Evolutionary conservation across 2,329 filamentous ascomycete genomes (phyloP).

Genomic region (Aspergillus nomiae): DNA sequence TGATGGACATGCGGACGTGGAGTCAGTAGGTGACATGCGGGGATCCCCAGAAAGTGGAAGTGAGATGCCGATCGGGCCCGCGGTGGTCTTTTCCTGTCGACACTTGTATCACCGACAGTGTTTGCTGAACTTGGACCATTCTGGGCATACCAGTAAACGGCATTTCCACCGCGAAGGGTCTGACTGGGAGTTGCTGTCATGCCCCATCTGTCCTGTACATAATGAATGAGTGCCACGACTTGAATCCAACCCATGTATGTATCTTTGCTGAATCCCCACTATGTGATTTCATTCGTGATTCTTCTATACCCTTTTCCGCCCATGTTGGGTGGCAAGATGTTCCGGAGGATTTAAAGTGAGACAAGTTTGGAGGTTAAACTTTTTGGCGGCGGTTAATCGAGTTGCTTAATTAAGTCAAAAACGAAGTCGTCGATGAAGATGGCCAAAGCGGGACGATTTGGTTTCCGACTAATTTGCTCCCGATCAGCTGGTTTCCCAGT

Average conservation of each 20-base stretch:
- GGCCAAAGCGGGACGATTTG: not conserved
- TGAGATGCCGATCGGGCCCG: conserved; percentile 24
- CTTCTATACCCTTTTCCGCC: not conserved
- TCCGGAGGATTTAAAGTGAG: not conserved
- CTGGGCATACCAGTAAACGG: conserved; percentile 10
- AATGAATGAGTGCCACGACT: conserved; percentile 22
- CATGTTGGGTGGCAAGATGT: not conserved
- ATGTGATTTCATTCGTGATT: not conserved
- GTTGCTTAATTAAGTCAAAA: not conserved
- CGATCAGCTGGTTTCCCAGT: not conserved
- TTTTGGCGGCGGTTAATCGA: not conserved
- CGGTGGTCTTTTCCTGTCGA: conserved; percentile 52
- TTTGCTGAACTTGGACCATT: conserved; percentile 34
- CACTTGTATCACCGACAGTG: conserved; percentile 52
- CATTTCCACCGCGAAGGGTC: conserved; percentile 27
- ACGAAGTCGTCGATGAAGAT: not conserved
- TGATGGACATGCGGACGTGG: conserved; percentile 18
- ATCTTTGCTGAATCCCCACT: conserved; percentile 7
- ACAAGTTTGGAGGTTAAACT: not conserved
- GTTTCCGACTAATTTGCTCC: not conserved
- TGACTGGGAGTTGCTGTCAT: conserved; percentile 27
- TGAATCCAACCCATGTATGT: not conserved
- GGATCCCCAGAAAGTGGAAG: conserved; percentile 7
- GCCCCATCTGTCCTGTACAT: conserved; percentile 42
- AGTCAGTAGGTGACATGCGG: conserved; percentile 9